Evolutionary conservation across 164 flowering plant species (phyloP), one percentile per base, ranked within the genome.

Genomic region (Santalum album): DNA sequence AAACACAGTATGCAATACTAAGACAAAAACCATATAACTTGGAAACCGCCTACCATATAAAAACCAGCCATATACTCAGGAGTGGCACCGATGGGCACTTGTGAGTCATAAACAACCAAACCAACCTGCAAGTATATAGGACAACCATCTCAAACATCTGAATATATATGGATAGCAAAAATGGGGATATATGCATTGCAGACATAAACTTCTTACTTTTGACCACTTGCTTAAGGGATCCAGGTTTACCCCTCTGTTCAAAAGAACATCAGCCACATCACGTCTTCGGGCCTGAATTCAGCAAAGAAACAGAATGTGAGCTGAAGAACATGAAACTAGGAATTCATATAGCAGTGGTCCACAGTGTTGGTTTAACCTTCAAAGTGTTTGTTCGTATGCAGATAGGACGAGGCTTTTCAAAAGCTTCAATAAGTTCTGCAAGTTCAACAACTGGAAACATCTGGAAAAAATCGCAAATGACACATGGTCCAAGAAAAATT

Each of bases 1-100:
- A n/a, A n/a, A 6, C 49, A 45, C 25, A 14, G 15, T 12, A 21
- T 14, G 24, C 17, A 11, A 17, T 21, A 51, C 22, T 34, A 49
- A 2, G 20, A 21, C 19, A 23, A 22, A n/a, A 2, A 44, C 16
- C 9, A 7, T 17, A n/a, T 24, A 15, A 23, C 15, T 34, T 24
- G 52, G 14, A 54, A 46, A 56, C 14, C 20, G 48, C 34, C 6
- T 71, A 92, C 99, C 96, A 87, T 89, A 75, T 92, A 92, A 57
- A 72, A 76, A 49, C 99, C 99, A 54, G 99, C 99, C 99, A 89
- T 82, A 66, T 92, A 92, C 69, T 92, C 99, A 22, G 99, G 99
- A 58, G 99, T 92, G 15, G 99, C 99, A 56, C 99, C 99, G 66
- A 89, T 77, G 15, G 99, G 97, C 49, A 92, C 97, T 79, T 92